A percentile compares a stretch with the other conserved stretches of the same genome.
Evolutionary conservation across 371 early-diverging fungal species (phyloP).

Genomic region (Mucor piriformis): DNA sequence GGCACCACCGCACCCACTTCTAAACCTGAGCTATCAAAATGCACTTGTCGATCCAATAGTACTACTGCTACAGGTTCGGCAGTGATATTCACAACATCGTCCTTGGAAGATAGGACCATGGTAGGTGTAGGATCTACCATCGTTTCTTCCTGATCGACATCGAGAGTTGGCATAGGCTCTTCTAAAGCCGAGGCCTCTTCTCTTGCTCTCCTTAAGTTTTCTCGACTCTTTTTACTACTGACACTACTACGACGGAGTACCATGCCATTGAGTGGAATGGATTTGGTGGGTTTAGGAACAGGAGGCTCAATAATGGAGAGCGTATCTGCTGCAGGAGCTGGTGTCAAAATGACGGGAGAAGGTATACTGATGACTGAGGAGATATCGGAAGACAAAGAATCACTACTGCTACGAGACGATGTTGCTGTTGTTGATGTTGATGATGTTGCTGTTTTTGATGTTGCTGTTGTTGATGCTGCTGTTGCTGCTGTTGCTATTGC

Average conservation of each 20-base stretch:
- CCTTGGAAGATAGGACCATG: not conserved
- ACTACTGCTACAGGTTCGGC: constrained; percentile 12
- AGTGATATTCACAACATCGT: not conserved
- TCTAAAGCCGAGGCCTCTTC: constrained; percentile 8
- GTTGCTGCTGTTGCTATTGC: no score
- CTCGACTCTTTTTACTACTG: constrained; percentile 42
- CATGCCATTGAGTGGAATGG: constrained; percentile 13
- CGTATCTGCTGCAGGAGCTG: not conserved
- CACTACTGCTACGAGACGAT: constrained; percentile 1
- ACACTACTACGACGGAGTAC: constrained; percentile 38
- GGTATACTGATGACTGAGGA: constrained; percentile 18
- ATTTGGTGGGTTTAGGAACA: constrained; percentile 15
- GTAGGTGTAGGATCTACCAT: constrained; percentile 6
- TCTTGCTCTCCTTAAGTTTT: constrained; percentile 30
- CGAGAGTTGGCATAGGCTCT: constrained; percentile 4
- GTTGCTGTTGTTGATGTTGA: not conserved
- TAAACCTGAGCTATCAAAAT: not conserved
- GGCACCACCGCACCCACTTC: constrained; percentile 10
- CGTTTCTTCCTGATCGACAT: not conserved
- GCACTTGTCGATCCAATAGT: constrained; percentile 2
- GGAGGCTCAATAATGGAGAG: constrained; percentile 7
- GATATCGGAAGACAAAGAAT: constrained; percentile 14
- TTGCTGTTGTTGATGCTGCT: no score
- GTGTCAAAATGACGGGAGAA: not conserved
- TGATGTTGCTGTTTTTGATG: not conserved